A percentile compares a stretch with the other conserved stretches of the same genome.
These are phyloP conservation scores for Neofusicoccum kwambonambiense DNA, from an alignment of 2,329 filamentous ascomycete species.

Conservation along the genomic window DNA sequence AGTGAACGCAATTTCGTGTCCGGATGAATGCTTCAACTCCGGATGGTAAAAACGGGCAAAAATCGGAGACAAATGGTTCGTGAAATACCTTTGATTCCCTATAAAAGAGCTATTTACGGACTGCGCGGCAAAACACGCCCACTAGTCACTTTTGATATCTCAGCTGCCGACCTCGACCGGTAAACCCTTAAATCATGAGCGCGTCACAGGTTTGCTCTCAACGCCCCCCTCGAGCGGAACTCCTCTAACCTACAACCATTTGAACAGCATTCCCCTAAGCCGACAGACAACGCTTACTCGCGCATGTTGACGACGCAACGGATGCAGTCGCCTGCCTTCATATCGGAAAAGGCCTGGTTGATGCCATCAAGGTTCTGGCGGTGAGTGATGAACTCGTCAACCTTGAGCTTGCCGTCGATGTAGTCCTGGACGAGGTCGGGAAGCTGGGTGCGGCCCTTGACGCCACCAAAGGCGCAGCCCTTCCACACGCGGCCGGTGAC, in stretches of 20 bases:
- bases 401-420: slow-evolving; percentile 85
- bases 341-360: slow-evolving; percentile 85
- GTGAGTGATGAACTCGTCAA: slow-evolving; percentile 99
- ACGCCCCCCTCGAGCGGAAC: neutral
- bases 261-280: neutral
- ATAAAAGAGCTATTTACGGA: no score
- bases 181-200: neutral
- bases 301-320: slow-evolving; percentile 79
- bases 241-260: neutral
- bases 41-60: no score
- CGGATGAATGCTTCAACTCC: no score
- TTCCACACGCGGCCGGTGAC: slow-evolving; percentile 98
- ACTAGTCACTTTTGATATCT: neutral
- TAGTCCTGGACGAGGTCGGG: slow-evolving; percentile 87
- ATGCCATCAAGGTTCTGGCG: slow-evolving; percentile 78
- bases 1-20: no score
- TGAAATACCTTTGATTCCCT: no score
- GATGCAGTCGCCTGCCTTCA: slow-evolving; percentile 97
- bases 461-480: slow-evolving; percentile 95
- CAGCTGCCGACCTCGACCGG: neutral
- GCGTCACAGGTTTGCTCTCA: neutral
- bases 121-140: neutral
- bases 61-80: no score
- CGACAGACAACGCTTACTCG: neutral
- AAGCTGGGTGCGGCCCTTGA: slow-evolving; percentile 95